Base-by-base conservation (phyloP, 1,284 basidiomycete species). In the Ceratobasidium sp. region DNA sequence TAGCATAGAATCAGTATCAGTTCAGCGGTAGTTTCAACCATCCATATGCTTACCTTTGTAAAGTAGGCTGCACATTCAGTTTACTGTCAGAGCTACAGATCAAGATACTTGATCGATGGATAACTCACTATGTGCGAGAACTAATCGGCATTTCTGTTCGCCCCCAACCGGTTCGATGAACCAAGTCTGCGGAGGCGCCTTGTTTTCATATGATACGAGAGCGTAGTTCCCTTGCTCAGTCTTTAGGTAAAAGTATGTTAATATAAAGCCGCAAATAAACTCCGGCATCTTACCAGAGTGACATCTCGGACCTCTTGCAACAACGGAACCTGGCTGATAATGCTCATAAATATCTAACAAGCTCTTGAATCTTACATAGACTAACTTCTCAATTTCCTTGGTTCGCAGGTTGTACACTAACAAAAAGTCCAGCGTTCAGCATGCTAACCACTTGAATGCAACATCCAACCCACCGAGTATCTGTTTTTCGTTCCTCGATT, bases 151-250 rank as follows among this genome's bases (percentile, higher is more conserved):
- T 41, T 41, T 73, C 57, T 57, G 4, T 45, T 24, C 33, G 17
- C 22, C 87, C 79, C 87, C 89, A 45, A 92, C 83, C 24, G 88
- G 81, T 63, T 93, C 91, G 56, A 94, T 81, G 80, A 89, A 91
- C 92, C 93, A 94, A 9, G 93, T 82, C 80, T 94, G 92, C 1
- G 93, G 92, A n/a, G 92, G 89, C 51, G 90, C 92, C 84, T 90
- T 91, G 80, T 88, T 89, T 82, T 92, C 90, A 78, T 91, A 92
- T 79, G 90, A 91, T 71, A 94, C 87, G 59, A 94, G 81, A 29
- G 91, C 91, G 19, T 89, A 84, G 14, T 87, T 81, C n/a, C 89
- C 90, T 51, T 60, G 27, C 48, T 73, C 69, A 7, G 69, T 73
- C 69, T 73, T 19, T 15, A 31, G n/a, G 19, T 50, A 11, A 41